Conservation (phyloP, 2,329 filamentous ascomycete species). For the Colletotrichum agaves region DNA sequence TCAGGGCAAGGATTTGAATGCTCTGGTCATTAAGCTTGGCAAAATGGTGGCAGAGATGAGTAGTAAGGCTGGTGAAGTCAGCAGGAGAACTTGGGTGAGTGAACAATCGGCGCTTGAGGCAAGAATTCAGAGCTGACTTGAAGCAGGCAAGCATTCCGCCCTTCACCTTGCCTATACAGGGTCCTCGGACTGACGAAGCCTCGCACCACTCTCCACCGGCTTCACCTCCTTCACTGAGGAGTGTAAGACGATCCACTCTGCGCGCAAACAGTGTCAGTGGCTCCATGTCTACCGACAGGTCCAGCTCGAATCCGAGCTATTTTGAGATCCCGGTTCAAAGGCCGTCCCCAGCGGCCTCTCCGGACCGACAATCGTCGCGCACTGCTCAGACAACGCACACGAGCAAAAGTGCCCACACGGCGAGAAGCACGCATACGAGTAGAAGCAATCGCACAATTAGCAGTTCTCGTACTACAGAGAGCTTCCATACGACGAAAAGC, state of each 20-base stretch:
- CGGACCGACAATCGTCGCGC: slow-evolving; percentile 20
- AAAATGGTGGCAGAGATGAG: slow-evolving; percentile 88
- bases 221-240: slow-evolving; percentile 40
- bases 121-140: background rate
- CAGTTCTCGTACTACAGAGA: slow-evolving; percentile 13
- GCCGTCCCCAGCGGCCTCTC: slow-evolving; percentile 24
- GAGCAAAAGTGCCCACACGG: slow-evolving; percentile 9
- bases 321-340: slow-evolving; percentile 41
- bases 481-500: slow-evolving; percentile 21
- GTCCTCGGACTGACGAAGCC: slow-evolving; percentile 31
- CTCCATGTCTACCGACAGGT: slow-evolving; percentile 31
- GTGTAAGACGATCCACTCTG: slow-evolving; percentile 27
- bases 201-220: slow-evolving; percentile 40
- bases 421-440: slow-evolving; percentile 26
- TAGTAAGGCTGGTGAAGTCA: slow-evolving; percentile 83
- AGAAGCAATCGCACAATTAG: slow-evolving; percentile 24
- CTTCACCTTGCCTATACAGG: slow-evolving; percentile 40
- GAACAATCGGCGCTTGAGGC: background rate
- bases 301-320: slow-evolving; percentile 38
- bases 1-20: slow-evolving; percentile 76
- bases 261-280: slow-evolving; percentile 36
- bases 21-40: slow-evolving; percentile 76
- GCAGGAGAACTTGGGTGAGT: slow-evolving; percentile 79
- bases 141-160: slow-evolving; percentile 38
- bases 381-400: slow-evolving; percentile 19